These are phyloP conservation scores for Gelatoporia subvermispora DNA, from an alignment of 768 basidiomycete genomes.

Conservation along the genomic window DNA sequence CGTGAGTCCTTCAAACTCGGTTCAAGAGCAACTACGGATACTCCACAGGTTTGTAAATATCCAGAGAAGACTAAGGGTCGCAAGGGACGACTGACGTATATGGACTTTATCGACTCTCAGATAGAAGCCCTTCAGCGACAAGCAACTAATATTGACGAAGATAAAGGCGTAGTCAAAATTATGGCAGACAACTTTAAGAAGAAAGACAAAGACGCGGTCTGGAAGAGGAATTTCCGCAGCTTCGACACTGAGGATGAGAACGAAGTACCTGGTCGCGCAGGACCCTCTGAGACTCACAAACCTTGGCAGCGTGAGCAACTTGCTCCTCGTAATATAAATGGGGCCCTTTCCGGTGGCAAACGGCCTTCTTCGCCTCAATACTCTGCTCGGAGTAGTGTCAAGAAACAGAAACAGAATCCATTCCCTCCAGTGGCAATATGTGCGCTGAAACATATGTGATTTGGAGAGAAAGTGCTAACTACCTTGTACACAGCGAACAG, in stretches of 20 bases:
- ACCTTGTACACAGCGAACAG: conserved; percentile 5
- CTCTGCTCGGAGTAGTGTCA: not conserved
- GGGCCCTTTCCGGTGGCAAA: no score
- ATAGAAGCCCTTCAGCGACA: not conserved
- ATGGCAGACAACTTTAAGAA: not conserved
- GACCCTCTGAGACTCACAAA: not conserved
- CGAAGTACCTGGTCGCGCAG: not conserved
- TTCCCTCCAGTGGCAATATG: conserved; percentile 9
- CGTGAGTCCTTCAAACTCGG: conserved; percentile 35
- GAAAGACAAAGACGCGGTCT: not conserved
- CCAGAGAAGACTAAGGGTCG: conserved; percentile 58
- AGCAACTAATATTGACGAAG: not conserved
- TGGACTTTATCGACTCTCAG: conserved; percentile 27
- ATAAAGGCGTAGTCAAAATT: not conserved
- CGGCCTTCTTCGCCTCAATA: no score
- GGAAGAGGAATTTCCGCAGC: not conserved
- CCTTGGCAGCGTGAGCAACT: not conserved
- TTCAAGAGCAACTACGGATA: not conserved
- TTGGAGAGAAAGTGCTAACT: not conserved
- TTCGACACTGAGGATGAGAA: not conserved
- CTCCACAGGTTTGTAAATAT: conserved; percentile 66
- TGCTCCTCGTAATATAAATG: not conserved
- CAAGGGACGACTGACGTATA: conserved; percentile 44
- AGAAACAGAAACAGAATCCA: not conserved
- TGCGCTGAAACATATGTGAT: not conserved